These are phyloP conservation scores for Lithohypha guttulata DNA, from an alignment of 2,329 filamentous ascomycete genomes.

Conservation along the genomic window DNA sequence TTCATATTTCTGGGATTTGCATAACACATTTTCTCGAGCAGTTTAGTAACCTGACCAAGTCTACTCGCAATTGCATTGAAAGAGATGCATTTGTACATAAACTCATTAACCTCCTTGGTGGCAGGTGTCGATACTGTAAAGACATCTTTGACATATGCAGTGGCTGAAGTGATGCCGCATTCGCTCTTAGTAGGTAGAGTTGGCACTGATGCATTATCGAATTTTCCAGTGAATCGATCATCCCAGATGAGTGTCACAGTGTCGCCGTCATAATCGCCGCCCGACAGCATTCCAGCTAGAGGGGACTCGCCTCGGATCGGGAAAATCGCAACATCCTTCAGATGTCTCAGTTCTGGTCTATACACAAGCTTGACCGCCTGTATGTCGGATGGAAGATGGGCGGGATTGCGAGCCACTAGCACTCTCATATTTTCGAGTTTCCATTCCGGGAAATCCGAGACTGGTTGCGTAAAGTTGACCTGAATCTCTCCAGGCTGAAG, in stretches of 20 bases:
- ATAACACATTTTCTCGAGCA: constrained; percentile 43
- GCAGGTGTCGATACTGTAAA: constrained; percentile 9
- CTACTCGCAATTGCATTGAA: constrained; percentile 38
- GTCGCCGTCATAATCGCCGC: constrained; percentile 57
- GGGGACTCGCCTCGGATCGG: constrained; percentile 41
- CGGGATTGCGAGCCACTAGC: constrained; percentile 47
- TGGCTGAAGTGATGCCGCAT: constrained; percentile 41
- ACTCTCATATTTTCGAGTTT: constrained; percentile 40
- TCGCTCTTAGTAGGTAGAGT: constrained; percentile 27
- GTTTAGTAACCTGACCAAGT: constrained; percentile 43
- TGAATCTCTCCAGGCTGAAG: constrained; percentile 46
- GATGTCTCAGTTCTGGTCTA: constrained; percentile 41
- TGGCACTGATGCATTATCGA: constrained; percentile 41
- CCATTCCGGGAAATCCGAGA: constrained; percentile 30
- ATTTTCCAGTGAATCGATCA: constrained; percentile 38
- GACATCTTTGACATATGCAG: constrained; percentile 9
- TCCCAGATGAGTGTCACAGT: constrained; percentile 53
- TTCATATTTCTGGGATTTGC: constrained; percentile 39
- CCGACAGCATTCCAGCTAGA: constrained; percentile 49
- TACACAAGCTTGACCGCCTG: constrained; percentile 43
- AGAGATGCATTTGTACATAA: constrained; percentile 35
- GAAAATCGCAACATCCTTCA: constrained; percentile 50
- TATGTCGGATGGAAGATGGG: constrained; percentile 48
- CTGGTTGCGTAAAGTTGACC: constrained; percentile 40
- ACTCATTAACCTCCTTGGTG: constrained; percentile 24